A percentile compares a stretch with the other conserved stretches of the same genome.
Evolutionary conservation across 169 alveolate species (phyloP).

Genomic region (Eimeria necatrix): DNA sequence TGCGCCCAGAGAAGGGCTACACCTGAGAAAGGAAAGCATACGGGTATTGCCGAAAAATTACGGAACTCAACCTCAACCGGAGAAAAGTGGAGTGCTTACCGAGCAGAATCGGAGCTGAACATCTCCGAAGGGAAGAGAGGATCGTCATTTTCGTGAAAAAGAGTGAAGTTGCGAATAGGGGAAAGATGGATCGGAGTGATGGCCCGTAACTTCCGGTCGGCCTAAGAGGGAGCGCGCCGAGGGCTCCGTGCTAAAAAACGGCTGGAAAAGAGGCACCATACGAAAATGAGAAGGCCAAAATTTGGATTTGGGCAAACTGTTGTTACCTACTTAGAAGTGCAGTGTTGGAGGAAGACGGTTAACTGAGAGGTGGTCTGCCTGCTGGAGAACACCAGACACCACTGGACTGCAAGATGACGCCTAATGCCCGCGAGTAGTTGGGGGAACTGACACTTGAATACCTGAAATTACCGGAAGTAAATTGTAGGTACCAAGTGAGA

Average conservation of each 20-base stretch:
- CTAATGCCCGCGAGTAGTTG: not conserved
- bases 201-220: constrained; percentile 4
- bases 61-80: not conserved
- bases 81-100: not conserved
- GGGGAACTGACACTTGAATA: constrained; percentile 42
- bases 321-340: constrained; percentile 35
- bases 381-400: not conserved
- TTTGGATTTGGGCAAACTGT: not conserved
- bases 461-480: constrained; percentile 3
- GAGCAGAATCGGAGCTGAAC: constrained; percentile 8
- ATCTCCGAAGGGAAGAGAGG: not conserved
- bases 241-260: not conserved
- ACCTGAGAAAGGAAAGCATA: not conserved
- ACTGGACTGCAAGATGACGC: not conserved
- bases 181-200: not conserved
- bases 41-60: not conserved
- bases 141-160: constrained; percentile 23
- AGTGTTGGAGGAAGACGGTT: not conserved
- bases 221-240: not conserved
- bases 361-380: not conserved
- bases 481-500: constrained; percentile 19
- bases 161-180: not conserved
- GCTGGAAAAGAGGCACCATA: not conserved
- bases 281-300: not conserved
- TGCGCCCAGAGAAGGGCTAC: constrained; percentile 37